Conservation (phyloP, 345 rosid species). For the Eutrema heterophyllum region DNA sequence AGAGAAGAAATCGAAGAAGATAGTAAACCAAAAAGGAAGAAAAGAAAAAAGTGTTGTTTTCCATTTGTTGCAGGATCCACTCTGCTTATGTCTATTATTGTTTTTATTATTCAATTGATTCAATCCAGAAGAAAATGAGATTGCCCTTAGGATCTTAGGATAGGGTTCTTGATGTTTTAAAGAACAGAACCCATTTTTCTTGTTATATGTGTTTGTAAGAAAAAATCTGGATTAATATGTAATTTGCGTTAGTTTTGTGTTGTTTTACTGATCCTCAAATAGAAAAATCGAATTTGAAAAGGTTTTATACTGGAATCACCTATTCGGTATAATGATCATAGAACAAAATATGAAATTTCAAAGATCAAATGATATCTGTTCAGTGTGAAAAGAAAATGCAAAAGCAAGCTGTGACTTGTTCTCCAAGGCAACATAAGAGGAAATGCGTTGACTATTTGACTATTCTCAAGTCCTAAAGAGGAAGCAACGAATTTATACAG, state of each 20-base stretch:
- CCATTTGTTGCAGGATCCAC: conserved; percentile 33
- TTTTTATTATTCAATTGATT: conserved; percentile 21
- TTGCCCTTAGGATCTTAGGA: background rate
- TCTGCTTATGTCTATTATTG: conserved; percentile 28
- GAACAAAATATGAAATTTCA: background rate
- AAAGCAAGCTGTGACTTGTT: conserved; percentile 21
- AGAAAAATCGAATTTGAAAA: background rate
- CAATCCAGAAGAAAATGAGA: conserved; percentile 26
- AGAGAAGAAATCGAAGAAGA: conserved; percentile 10
- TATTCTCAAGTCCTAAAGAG: conserved; percentile 1
- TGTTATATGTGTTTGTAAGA: background rate
- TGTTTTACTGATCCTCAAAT: background rate
- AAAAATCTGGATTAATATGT: background rate
- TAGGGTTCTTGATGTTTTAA: background rate
- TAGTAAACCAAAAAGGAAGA: conserved; percentile 23
- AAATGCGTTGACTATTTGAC: conserved; percentile 22
- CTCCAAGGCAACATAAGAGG: conserved; percentile 1
- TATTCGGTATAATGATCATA: background rate
- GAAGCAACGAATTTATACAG: conserved; percentile 59
- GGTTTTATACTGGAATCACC: background rate
- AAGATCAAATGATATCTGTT: background rate
- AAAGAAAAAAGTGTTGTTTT: conserved; percentile 23
- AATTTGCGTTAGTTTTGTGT: background rate
- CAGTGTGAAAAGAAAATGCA: background rate
- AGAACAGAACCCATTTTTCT: background rate